Evolutionary conservation across 2,329 filamentous ascomycete species (phyloP).

Genomic region (Escovopsis sp.): DNA sequence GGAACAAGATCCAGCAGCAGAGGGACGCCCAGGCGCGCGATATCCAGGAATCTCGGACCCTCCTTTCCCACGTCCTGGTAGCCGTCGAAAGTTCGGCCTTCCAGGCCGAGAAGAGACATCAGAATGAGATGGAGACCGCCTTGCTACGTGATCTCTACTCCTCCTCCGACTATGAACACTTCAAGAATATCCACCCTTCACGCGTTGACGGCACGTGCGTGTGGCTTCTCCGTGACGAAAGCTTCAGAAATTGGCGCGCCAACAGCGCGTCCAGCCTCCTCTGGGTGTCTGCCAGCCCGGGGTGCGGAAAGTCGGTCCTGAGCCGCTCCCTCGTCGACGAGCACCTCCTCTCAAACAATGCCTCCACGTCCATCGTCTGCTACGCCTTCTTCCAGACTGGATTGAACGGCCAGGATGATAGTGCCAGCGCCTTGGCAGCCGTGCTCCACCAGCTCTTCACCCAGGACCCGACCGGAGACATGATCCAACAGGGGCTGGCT

Average conservation of each 20-base stretch:
- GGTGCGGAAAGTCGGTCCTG: slow-evolving; percentile 18
- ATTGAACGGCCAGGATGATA: slow-evolving; percentile 8
- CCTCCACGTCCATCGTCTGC: slow-evolving; percentile 11
- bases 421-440: slow-evolving; percentile 9
- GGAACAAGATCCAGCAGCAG: neutral
- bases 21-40: slow-evolving; percentile 1
- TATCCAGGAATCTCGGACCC: neutral
- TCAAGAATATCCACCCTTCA: slow-evolving; percentile 15
- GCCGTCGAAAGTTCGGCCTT: neutral
- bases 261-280: slow-evolving; percentile 10
- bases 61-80: neutral
- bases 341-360: slow-evolving; percentile 8
- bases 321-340: slow-evolving; percentile 14
- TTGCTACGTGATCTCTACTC: slow-evolving; percentile 9
- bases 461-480: slow-evolving; percentile 3
- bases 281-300: slow-evolving; percentile 18
- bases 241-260: slow-evolving; percentile 14
- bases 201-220: slow-evolving; percentile 16
- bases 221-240: slow-evolving; percentile 16
- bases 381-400: slow-evolving; percentile 22
- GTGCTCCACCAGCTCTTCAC: slow-evolving; percentile 16
- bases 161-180: slow-evolving; percentile 11
- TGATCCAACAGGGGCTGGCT: slow-evolving; percentile 1
- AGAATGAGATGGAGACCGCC: neutral
- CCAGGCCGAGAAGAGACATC: neutral